A percentile compares a stretch with the other conserved stretches of the same genome.
Evolutionary conservation across 2,329 filamentous ascomycete genomes (phyloP).

Genomic region (Trichoderma arundinaceum): DNA sequence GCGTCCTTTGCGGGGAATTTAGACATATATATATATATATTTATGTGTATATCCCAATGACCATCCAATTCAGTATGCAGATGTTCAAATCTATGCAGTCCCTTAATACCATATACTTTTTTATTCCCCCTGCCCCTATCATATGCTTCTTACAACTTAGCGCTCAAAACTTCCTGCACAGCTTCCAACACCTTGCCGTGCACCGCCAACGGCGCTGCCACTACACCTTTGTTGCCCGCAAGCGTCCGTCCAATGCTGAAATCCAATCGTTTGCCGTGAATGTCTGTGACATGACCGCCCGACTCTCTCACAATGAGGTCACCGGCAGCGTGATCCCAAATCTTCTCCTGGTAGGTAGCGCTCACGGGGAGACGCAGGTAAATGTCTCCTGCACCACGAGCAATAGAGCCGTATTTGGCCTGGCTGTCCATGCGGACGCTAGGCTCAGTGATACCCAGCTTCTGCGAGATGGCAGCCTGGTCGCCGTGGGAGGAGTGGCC

Average conservation of each 20-base stretch:
- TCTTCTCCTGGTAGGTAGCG: conserved; percentile 95
- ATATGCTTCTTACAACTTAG: conserved; percentile 39
- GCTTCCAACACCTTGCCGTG: conserved; percentile 78
- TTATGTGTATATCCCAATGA: conserved; percentile 1
- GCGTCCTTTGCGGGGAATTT: conserved; percentile 32
- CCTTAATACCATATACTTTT: not conserved
- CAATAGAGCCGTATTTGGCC: conserved; percentile 96
- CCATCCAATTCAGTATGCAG: not conserved
- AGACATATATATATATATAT: conserved; percentile 39
- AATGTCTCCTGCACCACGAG: conserved; percentile 89
- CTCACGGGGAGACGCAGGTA: conserved; percentile 88
- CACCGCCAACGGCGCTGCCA: conserved; percentile 80
- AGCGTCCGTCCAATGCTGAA: conserved; percentile 87
- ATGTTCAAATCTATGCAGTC: not conserved
- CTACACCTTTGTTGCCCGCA: conserved; percentile 88
- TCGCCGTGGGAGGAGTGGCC: conserved; percentile 90
- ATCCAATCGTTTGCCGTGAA: conserved; percentile 81
- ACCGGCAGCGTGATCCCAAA: conserved; percentile 98
- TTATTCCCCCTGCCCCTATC: not conserved
- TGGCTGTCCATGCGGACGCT: conserved; percentile 97
- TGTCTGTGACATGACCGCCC: conserved; percentile 89
- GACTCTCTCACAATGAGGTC: conserved; percentile 94
- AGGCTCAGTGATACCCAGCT: conserved; percentile 85
- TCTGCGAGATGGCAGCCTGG: conserved; percentile 78
- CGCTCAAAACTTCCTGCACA: conserved; percentile 76